Evolutionary conservation across 441 rosid genomes (phyloP).

Genomic region (Pelargonium myrrhifolium): DNA sequence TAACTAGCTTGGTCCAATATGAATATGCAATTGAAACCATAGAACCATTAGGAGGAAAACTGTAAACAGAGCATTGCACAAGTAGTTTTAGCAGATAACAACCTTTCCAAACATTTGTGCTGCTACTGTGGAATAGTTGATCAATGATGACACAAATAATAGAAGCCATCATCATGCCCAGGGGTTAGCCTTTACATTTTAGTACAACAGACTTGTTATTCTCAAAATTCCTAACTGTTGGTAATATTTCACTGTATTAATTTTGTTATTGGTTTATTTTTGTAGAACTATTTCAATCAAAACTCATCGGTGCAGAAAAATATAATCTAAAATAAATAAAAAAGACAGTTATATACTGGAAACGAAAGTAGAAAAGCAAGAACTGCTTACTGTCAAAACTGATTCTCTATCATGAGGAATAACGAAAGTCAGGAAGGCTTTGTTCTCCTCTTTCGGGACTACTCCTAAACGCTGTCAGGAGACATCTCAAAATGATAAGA

Average conservation of each 20-base stretch:
- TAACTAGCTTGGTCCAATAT: background rate
- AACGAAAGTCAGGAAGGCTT: conserved; percentile 69
- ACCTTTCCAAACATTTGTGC: too few relatives aligned
- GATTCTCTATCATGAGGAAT: conserved; percentile 74
- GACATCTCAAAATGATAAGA: conserved; percentile 18
- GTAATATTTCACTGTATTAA: background rate
- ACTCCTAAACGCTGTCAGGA: conserved; percentile 51
- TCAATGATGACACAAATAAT: background rate
- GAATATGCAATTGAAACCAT: background rate
- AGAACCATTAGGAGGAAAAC: background rate
- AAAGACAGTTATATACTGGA: background rate
- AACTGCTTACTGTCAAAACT: conserved; percentile 44
- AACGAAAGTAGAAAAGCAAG: conserved; percentile 2
- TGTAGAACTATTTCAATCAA: background rate
- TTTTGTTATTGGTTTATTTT: background rate
- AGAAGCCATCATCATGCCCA: background rate
- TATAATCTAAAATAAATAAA: background rate
- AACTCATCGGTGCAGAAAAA: background rate
- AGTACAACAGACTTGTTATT: background rate
- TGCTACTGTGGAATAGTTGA: background rate
- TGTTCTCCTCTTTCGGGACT: conserved; percentile 60
- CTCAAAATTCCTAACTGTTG: background rate
- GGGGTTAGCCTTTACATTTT: background rate
- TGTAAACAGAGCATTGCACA: too few relatives aligned
- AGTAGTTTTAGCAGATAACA: too few relatives aligned